Percentiles rank a stretch among this genome's conserved stretches.
Evolutionary conservation across 164 flowering plant species (phyloP).

Genomic region (Cinnamomum micranthum): DNA sequence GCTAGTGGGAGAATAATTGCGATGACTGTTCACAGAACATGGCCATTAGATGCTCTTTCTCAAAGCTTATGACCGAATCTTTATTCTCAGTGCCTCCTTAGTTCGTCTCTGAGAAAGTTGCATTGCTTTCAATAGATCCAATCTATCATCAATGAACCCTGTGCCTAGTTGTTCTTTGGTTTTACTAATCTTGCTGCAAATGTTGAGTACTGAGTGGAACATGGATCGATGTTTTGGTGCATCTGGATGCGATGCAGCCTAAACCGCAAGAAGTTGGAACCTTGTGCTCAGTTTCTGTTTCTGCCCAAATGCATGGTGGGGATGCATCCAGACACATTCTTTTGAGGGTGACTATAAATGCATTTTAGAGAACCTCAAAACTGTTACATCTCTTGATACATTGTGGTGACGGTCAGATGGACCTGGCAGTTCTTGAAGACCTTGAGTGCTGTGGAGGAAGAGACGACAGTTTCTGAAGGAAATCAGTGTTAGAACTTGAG

Average conservation of each 20-base stretch:
- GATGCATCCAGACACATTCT: too few relatives aligned
- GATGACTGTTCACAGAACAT: constrained; percentile 17
- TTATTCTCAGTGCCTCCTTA: constrained; percentile 30
- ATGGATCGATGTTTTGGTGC: neutral
- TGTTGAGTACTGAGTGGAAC: neutral
- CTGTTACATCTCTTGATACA: neutral
- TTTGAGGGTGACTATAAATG: neutral
- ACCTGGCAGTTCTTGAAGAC: neutral
- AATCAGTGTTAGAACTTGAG: neutral
- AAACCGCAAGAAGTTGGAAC: too few relatives aligned
- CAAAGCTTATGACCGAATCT: constrained; percentile 4
- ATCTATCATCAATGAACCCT: constrained; percentile 7
- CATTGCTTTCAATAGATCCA: constrained; percentile 26
- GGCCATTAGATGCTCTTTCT: constrained; percentile 15
- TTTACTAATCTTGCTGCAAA: constrained; percentile 1
- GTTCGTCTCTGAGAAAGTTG: constrained; percentile 27
- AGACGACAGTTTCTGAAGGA: constrained; percentile 14
- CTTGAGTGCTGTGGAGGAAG: constrained; percentile 10
- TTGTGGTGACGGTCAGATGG: neutral
- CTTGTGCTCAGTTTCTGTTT: too few relatives aligned
- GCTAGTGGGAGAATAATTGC: constrained; percentile 21
- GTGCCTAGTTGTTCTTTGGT: neutral
- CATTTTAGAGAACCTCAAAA: too few relatives aligned
- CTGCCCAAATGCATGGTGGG: too few relatives aligned
- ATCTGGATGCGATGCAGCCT: neutral